Evolutionary conservation across 2,329 filamentous ascomycete species (phyloP), one percentile per base, ranked within the genome.

Genomic region (Cladophialophora immunda): DNA sequence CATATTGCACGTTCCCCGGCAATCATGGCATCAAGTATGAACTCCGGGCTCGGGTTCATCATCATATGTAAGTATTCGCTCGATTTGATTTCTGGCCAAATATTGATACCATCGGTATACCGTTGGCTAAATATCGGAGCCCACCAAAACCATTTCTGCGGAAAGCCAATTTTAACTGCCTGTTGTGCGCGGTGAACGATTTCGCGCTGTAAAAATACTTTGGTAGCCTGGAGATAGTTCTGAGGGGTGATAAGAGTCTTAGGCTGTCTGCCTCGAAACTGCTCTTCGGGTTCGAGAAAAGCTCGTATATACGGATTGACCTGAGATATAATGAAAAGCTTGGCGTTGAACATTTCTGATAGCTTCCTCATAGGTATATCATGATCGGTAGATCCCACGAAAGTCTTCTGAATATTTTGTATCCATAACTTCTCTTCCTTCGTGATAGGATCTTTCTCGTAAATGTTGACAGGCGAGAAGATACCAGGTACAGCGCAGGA

Each of bases 261-360:
- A 63, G 62, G 73, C 62, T 73, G 66, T 38, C 62, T 67, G 19
- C 67, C 72, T 34, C 74, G 70, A 0, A 86, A 77, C 29, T 85
- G 84, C 68, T 93, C 90, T 65, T 96, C 92, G 71, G 89, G 91
- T 15, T 87, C 84, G 15, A 97, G 81, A 73, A 97, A 97, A 0
- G 93, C 92, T 0, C 96, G 88, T 8, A 97, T 92, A 73, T 98
- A 94, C 0, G 94, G 94, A 74, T 98, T 98, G 58, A 97, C 93
- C 77, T 98, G 94, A 0, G 93, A 97, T n/a, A 97, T 94, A 72
- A 98, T 97, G 76, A 97, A 97, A 76, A 97, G 94, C 75, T 97
- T 97, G 76, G 97, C 93, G 75, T 97, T 97, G 83, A 97, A 97
- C 91, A 97, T 94, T 75, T 97, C 93, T 0, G 93, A 89, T 17